Percentiles rank a stretch among this genome's conserved stretches.
phyloP scores from a whole-genome alignment of 352 stramenopile species.

The Thalassiosira sp. region DNA sequence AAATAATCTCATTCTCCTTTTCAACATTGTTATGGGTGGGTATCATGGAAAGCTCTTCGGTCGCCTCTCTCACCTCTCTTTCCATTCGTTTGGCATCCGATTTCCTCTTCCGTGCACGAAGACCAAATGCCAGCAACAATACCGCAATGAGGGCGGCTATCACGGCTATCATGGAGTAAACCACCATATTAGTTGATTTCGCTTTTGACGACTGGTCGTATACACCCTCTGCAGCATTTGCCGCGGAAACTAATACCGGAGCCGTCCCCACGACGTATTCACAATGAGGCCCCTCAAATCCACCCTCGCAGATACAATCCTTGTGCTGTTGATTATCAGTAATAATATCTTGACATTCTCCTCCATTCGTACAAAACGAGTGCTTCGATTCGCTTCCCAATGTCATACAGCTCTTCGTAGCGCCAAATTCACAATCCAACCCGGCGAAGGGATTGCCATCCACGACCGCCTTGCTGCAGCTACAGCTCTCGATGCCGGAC shows the following conservation, averaged over 20 bases:
- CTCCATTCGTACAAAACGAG: conserved; percentile 49
- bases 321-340: conserved; percentile 40
- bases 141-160: conserved; percentile 24
- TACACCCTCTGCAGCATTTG: conserved; percentile 2
- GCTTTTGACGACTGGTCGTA: not conserved
- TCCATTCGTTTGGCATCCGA: conserved; percentile 18
- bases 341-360: conserved; percentile 34
- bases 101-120: conserved; percentile 20
- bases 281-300: conserved; percentile 40
- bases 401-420: conserved; percentile 45
- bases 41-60: conserved; percentile 42
- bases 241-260: not conserved
- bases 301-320: conserved; percentile 32
- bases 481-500: conserved; percentile 19
- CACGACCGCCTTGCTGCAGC: conserved; percentile 42
- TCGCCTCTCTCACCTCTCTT: conserved; percentile 28
- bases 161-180: conserved; percentile 22
- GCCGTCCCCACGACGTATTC: conserved; percentile 35
- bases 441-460: conserved; percentile 45
- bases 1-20: conserved; percentile 29
- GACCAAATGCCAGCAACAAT: conserved; percentile 15
- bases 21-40: conserved; percentile 15
- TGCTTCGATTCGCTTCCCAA: conserved; percentile 40
- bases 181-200: not conserved
- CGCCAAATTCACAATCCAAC: conserved; percentile 33